Evolutionary conservation across 2,329 filamentous ascomycete genomes (phyloP), one percentile per base, ranked within the genome.

Genomic region (Trichothecium sympodiale): DNA sequence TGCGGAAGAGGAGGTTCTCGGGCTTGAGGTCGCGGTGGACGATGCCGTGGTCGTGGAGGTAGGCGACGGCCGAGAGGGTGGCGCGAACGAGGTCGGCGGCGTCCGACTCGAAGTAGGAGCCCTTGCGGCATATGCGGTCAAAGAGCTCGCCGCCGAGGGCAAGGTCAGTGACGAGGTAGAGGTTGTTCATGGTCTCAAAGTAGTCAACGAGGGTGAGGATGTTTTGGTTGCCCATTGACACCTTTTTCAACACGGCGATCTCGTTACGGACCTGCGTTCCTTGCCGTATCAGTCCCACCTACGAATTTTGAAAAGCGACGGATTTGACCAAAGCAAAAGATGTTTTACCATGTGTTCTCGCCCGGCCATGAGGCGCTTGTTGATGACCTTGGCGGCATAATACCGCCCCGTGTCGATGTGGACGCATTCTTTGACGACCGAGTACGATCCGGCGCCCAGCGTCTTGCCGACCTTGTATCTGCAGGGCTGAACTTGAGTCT

Each of bases 151-250:
- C 91, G 44, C 91, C 91, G 14, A 96, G 78, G 14, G 91, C 91
- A 23, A 98, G 81, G 54, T 98, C 91, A 30, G 91, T 96, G 35
- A 98, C 91, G 27, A 98, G 80, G 59, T 98, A 98, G 46, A 98
- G 74, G 62, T 98, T 98, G 65, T 98, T 96, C 84, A 95, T 94
- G 6, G 91, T 98, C 66, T 98, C 91, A 55, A 98, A 98, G 62
- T 96, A 98, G 65, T 98, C 91, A 50, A 96, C 91, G 40, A 98
- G 72, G 2, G 91, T 98, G 42, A 98, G 67, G 56, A 98, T 96
- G 56, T 98, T 98, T 59, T 91, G 85, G 63, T 98, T 89, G 37
- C 91, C 91, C 84, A 98, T 94, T 2, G 89, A 96, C n/a, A 98
- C 89, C 53, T 82, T 82, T 61, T 96, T 96, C 46, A 98, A 71